These are phyloP conservation scores for Debaryomyces sp. DNA, from an alignment of 1,139 yeast genomes.

Conservation along the genomic window DNA sequence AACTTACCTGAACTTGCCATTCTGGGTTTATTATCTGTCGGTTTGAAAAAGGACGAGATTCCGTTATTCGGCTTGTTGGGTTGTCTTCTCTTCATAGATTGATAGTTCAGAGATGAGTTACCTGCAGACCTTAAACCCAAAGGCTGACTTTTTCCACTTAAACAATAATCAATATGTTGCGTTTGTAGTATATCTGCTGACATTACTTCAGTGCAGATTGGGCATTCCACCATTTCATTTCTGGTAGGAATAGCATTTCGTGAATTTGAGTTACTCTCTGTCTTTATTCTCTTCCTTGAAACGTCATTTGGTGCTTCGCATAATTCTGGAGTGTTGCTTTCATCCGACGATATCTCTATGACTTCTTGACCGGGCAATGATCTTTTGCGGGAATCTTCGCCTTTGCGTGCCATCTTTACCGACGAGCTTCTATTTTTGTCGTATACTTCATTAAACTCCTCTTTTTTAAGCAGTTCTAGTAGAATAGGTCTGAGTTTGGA, in stretches of 20 bases:
- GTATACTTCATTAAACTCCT: background rate
- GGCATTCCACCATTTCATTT: conserved; percentile 57
- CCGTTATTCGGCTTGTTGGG: conserved; percentile 14
- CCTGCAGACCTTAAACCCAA: conserved; percentile 7
- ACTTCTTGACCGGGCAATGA: conserved; percentile 15
- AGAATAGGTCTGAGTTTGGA: conserved; percentile 44
- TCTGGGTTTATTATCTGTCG: conserved; percentile 6
- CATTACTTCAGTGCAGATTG: conserved; percentile 64
- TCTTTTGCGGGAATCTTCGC: conserved; percentile 2
- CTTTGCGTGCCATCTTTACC: background rate
- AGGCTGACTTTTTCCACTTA: conserved; percentile 32
- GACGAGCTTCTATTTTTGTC: background rate
- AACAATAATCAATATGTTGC: conserved; percentile 72
- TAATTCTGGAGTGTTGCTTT: background rate
- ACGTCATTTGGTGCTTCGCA: background rate
- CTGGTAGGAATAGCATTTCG: conserved; percentile 16
- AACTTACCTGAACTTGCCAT: background rate
- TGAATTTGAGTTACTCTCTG: conserved; percentile 11
- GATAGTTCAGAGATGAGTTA: background rate
- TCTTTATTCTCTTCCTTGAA: conserved; percentile 10
- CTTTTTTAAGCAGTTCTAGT: conserved; percentile 23
- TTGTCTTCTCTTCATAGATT: conserved; percentile 12
- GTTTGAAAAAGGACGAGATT: conserved; percentile 41
- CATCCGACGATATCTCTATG: conserved; percentile 23
- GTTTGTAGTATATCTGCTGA: conserved; percentile 61